phyloP scores from a whole-genome alignment of 306 rosid species.

The Gillenia trifoliata region DNA sequence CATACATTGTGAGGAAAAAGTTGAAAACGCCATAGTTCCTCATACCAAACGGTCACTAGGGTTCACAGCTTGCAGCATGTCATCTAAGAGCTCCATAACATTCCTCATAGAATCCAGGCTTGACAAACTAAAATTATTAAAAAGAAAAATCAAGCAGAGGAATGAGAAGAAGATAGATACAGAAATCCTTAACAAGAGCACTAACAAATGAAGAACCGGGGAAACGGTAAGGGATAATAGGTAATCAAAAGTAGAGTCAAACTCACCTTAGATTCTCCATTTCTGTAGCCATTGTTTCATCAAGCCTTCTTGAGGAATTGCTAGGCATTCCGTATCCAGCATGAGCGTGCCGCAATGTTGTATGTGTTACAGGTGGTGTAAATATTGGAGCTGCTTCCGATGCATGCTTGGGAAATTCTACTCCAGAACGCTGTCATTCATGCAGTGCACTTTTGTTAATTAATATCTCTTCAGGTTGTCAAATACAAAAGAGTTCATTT shows the following conservation, averaged over 20 bases:
- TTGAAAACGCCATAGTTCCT: constrained; percentile 13
- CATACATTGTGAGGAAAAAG: constrained; percentile 8
- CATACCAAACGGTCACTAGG: constrained; percentile 70
- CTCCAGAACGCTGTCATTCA: constrained; percentile 78
- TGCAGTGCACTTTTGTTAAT: constrained; percentile 20
- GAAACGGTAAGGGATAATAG: constrained; percentile 7
- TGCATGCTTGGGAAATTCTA: constrained; percentile 75
- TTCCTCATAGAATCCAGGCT: constrained; percentile 82
- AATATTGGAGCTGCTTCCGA: constrained; percentile 70
- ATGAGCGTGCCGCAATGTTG: constrained; percentile 38
- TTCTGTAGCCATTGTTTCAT: constrained; percentile 96
- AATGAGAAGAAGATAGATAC: constrained; percentile 4
- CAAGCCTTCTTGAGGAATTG: constrained; percentile 88
- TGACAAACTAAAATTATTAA: constrained; percentile 49
- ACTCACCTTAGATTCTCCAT: constrained; percentile 74
- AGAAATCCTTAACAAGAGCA: background rate
- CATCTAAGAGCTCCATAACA: constrained; percentile 79
- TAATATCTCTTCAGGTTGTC: constrained; percentile 1
- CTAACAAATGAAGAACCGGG: background rate
- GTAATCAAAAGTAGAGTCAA: constrained; percentile 1
- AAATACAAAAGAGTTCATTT: constrained; percentile 1
- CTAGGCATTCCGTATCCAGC: constrained; percentile 87
- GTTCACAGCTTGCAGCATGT: constrained; percentile 90
- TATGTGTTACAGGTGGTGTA: constrained; percentile 74
- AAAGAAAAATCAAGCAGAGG: constrained; percentile 4